Base-by-base conservation (phyloP, 2,329 filamentous ascomycete species). In the Seiridium cupressi region DNA sequence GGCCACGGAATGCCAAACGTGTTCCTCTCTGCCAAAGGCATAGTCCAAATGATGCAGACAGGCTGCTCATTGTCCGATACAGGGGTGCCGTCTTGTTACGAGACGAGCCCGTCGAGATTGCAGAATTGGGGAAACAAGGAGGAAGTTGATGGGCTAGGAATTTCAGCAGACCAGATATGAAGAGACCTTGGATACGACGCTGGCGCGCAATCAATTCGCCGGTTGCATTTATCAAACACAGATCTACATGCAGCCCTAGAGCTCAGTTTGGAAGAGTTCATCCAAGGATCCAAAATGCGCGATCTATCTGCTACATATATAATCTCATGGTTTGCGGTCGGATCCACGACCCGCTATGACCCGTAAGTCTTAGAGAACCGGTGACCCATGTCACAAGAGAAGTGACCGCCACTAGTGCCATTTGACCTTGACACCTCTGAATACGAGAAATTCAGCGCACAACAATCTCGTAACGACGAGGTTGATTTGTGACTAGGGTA, bases 1-100 rank as follows among this genome's bases (percentile, higher is more conserved):
- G 81, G 82, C 0, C 79, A 83, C 60, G 82, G 81, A 0, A 84
- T 84, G 80, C 75, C 79, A 0, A 66, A 78, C 18, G 74, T 81
- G 26, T 77, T 77, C 26, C 69, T 79, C 0, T 67, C 72, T 5
- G 74, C 74, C 5, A 75, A 77, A 62, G 77, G 72, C 0, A 46
- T 82, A 7, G 76, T 61, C 26, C 59, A 61, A 62, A 66, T 69
- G 59, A 38, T 68, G 44, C 59, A 47, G 53, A 42, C 38, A 13
- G 38, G 38, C 7, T 42, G 38, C 13, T 42, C 38, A 13, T 42
- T 42, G 7, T 42, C 38, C 13, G 38, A 42, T 8, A 42, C 38
- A 42, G 38, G 38, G 13, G 38, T 42, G 38, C 38, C 38, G 38
- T 8, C 38, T 42, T 42, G 38, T 42, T 42, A 42, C 38, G 38